phyloP scores from a whole-genome alignment of 208 protist genomes.

The Acanthamoeba triangularis region DNA sequence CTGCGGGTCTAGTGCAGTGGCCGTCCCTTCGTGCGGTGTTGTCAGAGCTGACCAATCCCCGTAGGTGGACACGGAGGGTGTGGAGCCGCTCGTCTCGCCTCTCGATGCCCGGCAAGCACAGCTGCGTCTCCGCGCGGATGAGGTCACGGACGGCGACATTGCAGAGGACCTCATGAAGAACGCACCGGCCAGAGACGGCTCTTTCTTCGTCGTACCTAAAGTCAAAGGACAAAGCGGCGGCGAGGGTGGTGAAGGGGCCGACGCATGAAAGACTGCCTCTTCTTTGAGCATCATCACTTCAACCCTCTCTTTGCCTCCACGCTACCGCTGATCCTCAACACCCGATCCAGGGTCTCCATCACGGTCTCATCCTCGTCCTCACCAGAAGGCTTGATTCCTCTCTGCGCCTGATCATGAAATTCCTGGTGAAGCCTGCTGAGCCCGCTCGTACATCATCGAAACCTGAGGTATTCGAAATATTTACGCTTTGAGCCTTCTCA shows the following conservation, averaged over 20 bases:
- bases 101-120: conserved; percentile 10
- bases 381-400: too few species aligned
- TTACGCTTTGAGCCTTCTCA: too few species aligned
- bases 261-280: too few species aligned
- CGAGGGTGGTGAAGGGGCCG: background rate
- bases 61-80: conserved; percentile 51
- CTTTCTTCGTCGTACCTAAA: conserved; percentile 49
- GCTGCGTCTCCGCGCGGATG: conserved; percentile 16
- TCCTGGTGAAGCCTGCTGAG: background rate
- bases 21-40: background rate
- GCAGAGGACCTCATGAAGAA: conserved; percentile 22
- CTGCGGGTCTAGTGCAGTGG: background rate
- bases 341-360: background rate
- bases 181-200: background rate
- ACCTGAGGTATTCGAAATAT: too few species aligned
- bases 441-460: too few species aligned
- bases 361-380: too few species aligned
- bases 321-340: background rate
- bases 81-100: conserved; percentile 28
- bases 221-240: conserved; percentile 46
- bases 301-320: background rate
- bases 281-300: too few species aligned
- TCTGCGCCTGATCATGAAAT: background rate
- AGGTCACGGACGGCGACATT: conserved; percentile 23
- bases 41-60: background rate